Evolutionary conservation across 768 basidiomycete species (phyloP).

Genomic region (Termitomyces bulborhizus): DNA sequence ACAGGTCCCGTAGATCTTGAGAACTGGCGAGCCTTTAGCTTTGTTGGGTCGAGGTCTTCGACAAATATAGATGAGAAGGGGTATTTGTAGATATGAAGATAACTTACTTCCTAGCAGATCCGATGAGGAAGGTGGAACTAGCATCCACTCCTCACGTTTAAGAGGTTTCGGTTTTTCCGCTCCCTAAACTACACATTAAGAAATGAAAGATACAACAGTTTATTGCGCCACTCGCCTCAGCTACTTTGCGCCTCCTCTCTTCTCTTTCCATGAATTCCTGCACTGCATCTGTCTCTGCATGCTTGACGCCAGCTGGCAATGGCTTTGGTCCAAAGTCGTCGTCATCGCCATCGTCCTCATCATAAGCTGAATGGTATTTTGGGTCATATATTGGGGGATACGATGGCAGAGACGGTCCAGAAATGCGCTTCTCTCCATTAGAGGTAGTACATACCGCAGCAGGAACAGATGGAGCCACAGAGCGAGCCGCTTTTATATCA

Average conservation of each 20-base stretch:
- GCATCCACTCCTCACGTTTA: constrained; percentile 96
- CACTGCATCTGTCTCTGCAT: constrained; percentile 56
- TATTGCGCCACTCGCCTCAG: constrained; percentile 41
- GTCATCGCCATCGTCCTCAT: constrained; percentile 54
- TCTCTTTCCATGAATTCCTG: constrained; percentile 83
- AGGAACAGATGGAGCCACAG: constrained; percentile 7
- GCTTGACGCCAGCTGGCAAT: constrained; percentile 40
- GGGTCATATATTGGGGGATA: constrained; percentile 29
- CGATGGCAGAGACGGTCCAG: constrained; percentile 51
- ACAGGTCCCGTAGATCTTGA: constrained; percentile 47
- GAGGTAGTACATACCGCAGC: constrained; percentile 14
- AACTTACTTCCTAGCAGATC: constrained; percentile 73
- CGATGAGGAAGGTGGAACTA: constrained; percentile 82
- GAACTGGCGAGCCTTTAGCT: constrained; percentile 76
- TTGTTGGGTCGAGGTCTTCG: constrained; percentile 81
- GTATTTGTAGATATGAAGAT: neutral
- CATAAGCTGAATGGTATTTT: constrained; percentile 16
- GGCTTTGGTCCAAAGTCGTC: constrained; percentile 86
- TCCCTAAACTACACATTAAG: constrained; percentile 38
- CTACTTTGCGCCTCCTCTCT: constrained; percentile 62
- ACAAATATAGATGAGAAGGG: neutral
- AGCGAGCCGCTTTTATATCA: constrained; percentile 46
- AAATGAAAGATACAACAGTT: neutral
- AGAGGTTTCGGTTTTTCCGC: constrained; percentile 70
- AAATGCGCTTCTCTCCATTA: constrained; percentile 27